Evolutionary conservation across 2,329 filamentous ascomycete species (phyloP).

Genomic region (Phaeosphaeria sp.): DNA sequence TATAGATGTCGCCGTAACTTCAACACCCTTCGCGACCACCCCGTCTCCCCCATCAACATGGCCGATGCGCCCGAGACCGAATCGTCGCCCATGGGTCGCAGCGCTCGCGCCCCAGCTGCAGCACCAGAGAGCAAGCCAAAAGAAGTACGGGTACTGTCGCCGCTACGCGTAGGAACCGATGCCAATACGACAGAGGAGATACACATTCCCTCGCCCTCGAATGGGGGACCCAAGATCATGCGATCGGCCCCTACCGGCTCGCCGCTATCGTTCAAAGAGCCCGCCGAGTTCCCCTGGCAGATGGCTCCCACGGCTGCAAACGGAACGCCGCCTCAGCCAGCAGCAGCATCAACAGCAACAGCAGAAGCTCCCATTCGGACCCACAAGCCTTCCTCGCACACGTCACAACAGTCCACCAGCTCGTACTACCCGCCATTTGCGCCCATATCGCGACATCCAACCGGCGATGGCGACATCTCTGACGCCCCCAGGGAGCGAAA

Average conservation of each 20-base stretch:
- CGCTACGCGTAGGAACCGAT: slow-evolving; percentile 31
- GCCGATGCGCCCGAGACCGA: slow-evolving; percentile 35
- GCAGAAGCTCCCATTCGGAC: slow-evolving; percentile 20
- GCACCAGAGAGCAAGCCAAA: slow-evolving; percentile 23
- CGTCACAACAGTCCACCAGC: slow-evolving; percentile 29
- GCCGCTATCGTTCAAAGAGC: slow-evolving; percentile 32
- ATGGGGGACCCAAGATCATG: slow-evolving; percentile 38
- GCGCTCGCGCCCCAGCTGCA: slow-evolving; percentile 28
- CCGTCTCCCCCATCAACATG: slow-evolving; percentile 21
- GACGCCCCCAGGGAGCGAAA: slow-evolving; percentile 56
- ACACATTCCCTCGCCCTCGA: slow-evolving; percentile 16
- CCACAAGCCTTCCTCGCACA: slow-evolving; percentile 26
- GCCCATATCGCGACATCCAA: slow-evolving; percentile 40
- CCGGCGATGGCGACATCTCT: slow-evolving; percentile 38
- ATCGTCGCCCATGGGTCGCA: slow-evolving; percentile 32
- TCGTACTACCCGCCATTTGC: slow-evolving; percentile 39
- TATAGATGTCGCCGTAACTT: slow-evolving; percentile 7
- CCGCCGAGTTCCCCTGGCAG: slow-evolving; percentile 48
- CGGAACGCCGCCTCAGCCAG: slow-evolving; percentile 23
- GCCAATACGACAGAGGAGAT: slow-evolving; percentile 22
- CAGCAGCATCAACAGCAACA: slow-evolving; percentile 22
- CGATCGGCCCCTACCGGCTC: slow-evolving; percentile 39
- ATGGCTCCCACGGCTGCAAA: slow-evolving; percentile 20
- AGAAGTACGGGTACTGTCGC: slow-evolving; percentile 26
- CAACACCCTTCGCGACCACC: background rate